A percentile compares a stretch with the other conserved stretches of the same genome.
These are phyloP conservation scores for Eragrostis tef DNA, from an alignment of 202 grass and related monocot species.

Conservation along the genomic window DNA sequence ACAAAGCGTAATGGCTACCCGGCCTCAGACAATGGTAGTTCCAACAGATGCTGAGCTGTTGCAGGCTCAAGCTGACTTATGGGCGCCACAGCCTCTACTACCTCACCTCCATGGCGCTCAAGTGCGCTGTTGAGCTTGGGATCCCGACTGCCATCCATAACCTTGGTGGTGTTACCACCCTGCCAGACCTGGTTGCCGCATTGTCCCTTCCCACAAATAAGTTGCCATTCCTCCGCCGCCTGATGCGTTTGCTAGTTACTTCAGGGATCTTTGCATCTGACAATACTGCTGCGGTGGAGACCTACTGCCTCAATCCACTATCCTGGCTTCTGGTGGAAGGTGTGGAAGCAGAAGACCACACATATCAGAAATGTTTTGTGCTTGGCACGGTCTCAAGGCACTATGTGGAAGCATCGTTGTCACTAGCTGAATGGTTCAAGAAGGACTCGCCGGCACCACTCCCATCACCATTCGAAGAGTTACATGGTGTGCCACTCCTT, in stretches of 20 bases:
- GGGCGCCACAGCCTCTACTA: no score
- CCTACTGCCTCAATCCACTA: no score
- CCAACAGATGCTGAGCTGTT: no score
- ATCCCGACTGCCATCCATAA: background rate
- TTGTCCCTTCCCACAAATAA: background rate
- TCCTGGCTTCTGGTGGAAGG: conserved; percentile 33
- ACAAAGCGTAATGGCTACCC: background rate
- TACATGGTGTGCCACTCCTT: background rate
- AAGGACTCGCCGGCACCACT: background rate
- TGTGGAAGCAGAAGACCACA: conserved; percentile 5
- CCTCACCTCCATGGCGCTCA: no score
- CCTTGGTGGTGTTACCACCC: background rate
- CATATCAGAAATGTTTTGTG: background rate
- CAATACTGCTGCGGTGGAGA: background rate
- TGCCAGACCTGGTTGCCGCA: background rate
- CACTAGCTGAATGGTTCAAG: conserved; percentile 14
- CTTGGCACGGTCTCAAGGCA: background rate
- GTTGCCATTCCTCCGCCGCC: background rate
- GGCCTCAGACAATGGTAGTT: background rate
- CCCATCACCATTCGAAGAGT: background rate
- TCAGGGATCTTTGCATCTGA: background rate
- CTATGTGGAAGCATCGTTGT: background rate
- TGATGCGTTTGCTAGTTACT: background rate
- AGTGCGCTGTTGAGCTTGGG: background rate
- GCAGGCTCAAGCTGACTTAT: no score